These are phyloP conservation scores for Suillus sp. DNA, from an alignment of 768 basidiomycete species.

Conservation along the genomic window DNA sequence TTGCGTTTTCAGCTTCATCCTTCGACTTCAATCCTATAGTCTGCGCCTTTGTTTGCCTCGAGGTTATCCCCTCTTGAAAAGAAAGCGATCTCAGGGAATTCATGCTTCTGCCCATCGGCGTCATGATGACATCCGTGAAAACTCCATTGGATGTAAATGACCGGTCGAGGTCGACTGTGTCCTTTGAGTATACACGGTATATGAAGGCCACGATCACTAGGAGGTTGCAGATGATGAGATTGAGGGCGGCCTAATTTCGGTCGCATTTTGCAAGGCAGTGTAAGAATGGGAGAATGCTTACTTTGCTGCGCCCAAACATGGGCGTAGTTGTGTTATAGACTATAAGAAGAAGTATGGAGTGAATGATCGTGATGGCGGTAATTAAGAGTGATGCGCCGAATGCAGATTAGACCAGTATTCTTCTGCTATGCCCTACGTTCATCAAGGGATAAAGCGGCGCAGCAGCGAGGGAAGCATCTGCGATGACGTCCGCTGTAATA, in stretches of 20 bases:
- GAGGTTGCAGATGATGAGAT: slow-evolving; percentile 29
- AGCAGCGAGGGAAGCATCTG: slow-evolving; percentile 23
- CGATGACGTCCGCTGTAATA: slow-evolving; percentile 22
- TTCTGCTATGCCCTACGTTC: slow-evolving; percentile 12
- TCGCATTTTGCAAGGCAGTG: background rate
- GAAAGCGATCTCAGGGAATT: background rate
- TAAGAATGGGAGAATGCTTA: slow-evolving; percentile 13
- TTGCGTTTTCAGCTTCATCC: background rate
- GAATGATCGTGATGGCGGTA: slow-evolving; percentile 22
- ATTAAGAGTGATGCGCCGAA: slow-evolving; percentile 26
- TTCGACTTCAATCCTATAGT: background rate
- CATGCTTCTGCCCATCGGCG: background rate
- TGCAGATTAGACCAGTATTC: slow-evolving; percentile 20
- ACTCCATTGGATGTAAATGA: background rate
- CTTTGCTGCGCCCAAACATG: slow-evolving; percentile 28
- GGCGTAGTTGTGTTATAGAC: slow-evolving; percentile 3
- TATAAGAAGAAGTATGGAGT: slow-evolving; percentile 17
- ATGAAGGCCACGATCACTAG: slow-evolving; percentile 29
- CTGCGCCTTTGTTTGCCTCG: background rate
- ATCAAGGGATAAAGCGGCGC: slow-evolving; percentile 21
- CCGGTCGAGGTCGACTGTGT: slow-evolving; percentile 10
- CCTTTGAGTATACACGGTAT: slow-evolving; percentile 19
- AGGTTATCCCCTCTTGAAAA: slow-evolving; percentile 30
- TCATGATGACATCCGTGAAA: background rate
- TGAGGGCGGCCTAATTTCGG: slow-evolving; percentile 22